A percentile compares a stretch with the other conserved stretches of the same genome.
Evolutionary conservation across 306 rosid species (phyloP).

Genomic region (Adenanthera pavonina): DNA sequence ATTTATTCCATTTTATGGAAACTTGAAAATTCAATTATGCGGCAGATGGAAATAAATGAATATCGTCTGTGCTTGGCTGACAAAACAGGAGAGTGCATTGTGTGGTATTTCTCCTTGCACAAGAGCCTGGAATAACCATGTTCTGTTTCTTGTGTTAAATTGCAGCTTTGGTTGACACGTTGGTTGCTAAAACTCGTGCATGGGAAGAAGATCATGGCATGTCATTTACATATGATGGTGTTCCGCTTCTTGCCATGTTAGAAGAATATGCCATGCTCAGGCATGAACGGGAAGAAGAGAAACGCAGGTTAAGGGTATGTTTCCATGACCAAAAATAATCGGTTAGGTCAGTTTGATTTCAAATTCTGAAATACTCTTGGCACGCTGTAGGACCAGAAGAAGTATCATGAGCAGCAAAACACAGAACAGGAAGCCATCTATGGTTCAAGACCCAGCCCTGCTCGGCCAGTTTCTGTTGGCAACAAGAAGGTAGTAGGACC

Average conservation of each 20-base stretch:
- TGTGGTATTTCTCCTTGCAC: slow-evolving; percentile 9
- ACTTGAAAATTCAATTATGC: slow-evolving; percentile 17
- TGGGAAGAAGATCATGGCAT: slow-evolving; percentile 95
- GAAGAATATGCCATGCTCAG: slow-evolving; percentile 99
- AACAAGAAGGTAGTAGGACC: slow-evolving; percentile 83
- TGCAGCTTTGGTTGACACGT: slow-evolving; percentile 90
- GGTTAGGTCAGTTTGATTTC: slow-evolving; percentile 8
- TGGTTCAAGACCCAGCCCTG: slow-evolving; percentile 86
- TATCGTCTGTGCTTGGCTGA: not conserved
- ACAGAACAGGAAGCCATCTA: slow-evolving; percentile 79
- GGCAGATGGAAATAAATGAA: slow-evolving; percentile 1
- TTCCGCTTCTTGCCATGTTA: slow-evolving; percentile 97
- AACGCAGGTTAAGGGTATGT: slow-evolving; percentile 88
- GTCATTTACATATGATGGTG: slow-evolving; percentile 88
- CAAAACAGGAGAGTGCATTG: slow-evolving; percentile 3
- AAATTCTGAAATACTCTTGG: slow-evolving; percentile 16
- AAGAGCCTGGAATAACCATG: not conserved
- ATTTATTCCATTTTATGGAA: not conserved
- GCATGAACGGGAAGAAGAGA: slow-evolving; percentile 97
- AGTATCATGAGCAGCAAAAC: slow-evolving; percentile 75
- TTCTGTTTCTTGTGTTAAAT: slow-evolving; percentile 42
- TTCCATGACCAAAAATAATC: slow-evolving; percentile 20
- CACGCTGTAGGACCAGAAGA: slow-evolving; percentile 85
- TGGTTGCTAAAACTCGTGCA: slow-evolving; percentile 89
- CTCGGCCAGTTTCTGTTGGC: slow-evolving; percentile 60